Base-by-base conservation (phyloP, 495 filamentous ascomycete genomes). In the Recurvomyces mirabilis region DNA sequence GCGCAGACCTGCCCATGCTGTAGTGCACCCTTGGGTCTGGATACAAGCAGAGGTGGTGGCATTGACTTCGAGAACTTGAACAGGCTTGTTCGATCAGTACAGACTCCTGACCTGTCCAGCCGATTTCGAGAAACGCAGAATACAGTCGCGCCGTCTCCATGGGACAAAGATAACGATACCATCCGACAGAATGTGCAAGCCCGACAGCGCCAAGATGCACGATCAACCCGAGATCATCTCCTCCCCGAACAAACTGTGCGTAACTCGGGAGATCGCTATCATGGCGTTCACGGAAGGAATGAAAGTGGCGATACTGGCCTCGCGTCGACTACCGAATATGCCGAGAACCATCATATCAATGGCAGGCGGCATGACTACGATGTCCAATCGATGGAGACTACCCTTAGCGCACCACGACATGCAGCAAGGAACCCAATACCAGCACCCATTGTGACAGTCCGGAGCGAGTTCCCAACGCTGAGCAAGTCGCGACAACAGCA, bases 401-500 rank as follows among this genome's bases (percentile, higher is more conserved):
- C 79, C 32, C 65, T 93, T 20, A 77, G 75, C 53, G 84, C 75
- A 60, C 82, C 87, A 6, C 74, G 86, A 31, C 68, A 75, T 42
- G 60, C 79, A 17, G 72, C 76, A n/a, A 83, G 79, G 52, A 95
- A 94, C 46, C 88, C 93, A 0, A 95, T 96, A 37, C 87, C 89
- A 6, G 70, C 91, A 9, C 91, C 91, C 4, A 81, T 75, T 0
- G 87, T 99, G 21, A 93, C 84, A 5, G 80, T 99, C 20, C 84
- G 89, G 41, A 94, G 88, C 57, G 91, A 99, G 65, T 99, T 94
- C 57, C 91, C 91, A 10, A 95, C 91, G 2, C 71, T 99, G 55
- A 95, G 71, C 54, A 74, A 84, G 45, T 94, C 89, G 25, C 81
- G 91, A 37, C 86, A 93, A 60, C 91, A 95, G 61, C 91, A 99